Percentiles rank a stretch among this genome's conserved stretches.
Conservation (phyloP, 2,329 filamentous ascomycete species). For the Polytolypa hystricis region DNA sequence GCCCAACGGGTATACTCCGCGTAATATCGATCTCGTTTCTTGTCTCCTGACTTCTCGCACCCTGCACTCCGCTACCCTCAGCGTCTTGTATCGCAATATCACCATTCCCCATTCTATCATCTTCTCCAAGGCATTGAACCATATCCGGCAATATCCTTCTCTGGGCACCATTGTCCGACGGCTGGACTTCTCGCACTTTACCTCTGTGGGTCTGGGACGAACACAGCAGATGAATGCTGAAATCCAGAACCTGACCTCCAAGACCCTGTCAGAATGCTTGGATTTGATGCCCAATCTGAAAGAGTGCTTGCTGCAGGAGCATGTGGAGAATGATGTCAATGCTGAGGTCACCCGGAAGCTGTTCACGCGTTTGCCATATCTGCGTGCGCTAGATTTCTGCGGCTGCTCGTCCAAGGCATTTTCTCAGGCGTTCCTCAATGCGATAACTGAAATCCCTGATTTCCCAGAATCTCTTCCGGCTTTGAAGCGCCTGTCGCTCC, state of each 20-base stretch:
- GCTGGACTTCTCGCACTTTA: slow-evolving; percentile 78
- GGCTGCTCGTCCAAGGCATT: slow-evolving; percentile 61
- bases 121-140: slow-evolving; percentile 68
- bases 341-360: slow-evolving; percentile 58
- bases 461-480: slow-evolving; percentile 44
- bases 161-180: slow-evolving; percentile 67
- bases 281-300: slow-evolving; percentile 60
- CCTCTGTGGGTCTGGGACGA: slow-evolving; percentile 63
- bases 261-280: slow-evolving; percentile 61
- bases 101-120: slow-evolving; percentile 74
- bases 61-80: slow-evolving; percentile 60
- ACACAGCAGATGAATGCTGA: slow-evolving; percentile 63
- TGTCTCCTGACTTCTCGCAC: slow-evolving; percentile 65
- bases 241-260: slow-evolving; percentile 64
- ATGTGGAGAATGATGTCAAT: slow-evolving; percentile 65
- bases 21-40: slow-evolving; percentile 68
- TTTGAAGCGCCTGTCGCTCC: slow-evolving; percentile 60
- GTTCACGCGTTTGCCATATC: slow-evolving; percentile 51
- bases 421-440: slow-evolving; percentile 51
- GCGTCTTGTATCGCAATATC: slow-evolving; percentile 66
- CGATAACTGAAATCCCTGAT: slow-evolving; percentile 36
- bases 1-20: slow-evolving; percentile 62
- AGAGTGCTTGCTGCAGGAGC: slow-evolving; percentile 71
- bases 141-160: slow-evolving; percentile 54
- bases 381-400: slow-evolving; percentile 65